Evolutionary conservation across 805 yeast species (phyloP), one percentile per base, ranked within the genome.

Genomic region (Cyberlindnera bimundalis): DNA sequence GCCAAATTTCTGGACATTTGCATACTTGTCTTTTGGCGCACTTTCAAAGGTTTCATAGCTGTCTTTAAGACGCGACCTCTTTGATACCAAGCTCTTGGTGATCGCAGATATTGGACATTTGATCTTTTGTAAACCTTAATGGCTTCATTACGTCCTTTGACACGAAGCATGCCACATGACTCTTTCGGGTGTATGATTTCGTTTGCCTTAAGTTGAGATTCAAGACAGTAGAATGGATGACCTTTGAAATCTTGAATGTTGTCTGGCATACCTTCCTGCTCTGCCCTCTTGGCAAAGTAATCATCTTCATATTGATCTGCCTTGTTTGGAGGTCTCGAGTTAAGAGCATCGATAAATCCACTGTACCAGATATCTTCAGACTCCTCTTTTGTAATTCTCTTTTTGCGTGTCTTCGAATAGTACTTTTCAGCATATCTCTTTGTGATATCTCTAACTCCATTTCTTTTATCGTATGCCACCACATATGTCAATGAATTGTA

Each of bases 61-160:
- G 78, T 59, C 52, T 79, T 85, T 27, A 93, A 60, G 0, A 79
- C 71, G 16, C 96, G 65, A 0, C 99, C 99, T 32, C 73, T 65
- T 62, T 84, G 73, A 55, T 81, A 86, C 98, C 98, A 93, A 2
- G 84, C 88, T 51, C 78, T 80, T 0, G 96, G 85, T 0, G 95
- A 79, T 42, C 79, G 68, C 16, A 90, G 73, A 3, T 54, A 55
- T 35, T 76, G 70, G 2, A 93, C 87, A 51, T 81, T 79, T 1
- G 72, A 60, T 17, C 96, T 65, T 34, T 76, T 78, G 54, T 76
- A 93, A 0, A 91, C 88, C 4, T 81, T 79, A 1, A 81, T 62
- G 8, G 73, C 67, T 21, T 64, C 63, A 34, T 65, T 62, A 6
- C 62, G 64, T 26, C 67, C 65, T 38, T 65, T 71, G 12, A 76